Conservation (phyloP, 768 basidiomycete genomes). For the Asterophora parasitica region DNA sequence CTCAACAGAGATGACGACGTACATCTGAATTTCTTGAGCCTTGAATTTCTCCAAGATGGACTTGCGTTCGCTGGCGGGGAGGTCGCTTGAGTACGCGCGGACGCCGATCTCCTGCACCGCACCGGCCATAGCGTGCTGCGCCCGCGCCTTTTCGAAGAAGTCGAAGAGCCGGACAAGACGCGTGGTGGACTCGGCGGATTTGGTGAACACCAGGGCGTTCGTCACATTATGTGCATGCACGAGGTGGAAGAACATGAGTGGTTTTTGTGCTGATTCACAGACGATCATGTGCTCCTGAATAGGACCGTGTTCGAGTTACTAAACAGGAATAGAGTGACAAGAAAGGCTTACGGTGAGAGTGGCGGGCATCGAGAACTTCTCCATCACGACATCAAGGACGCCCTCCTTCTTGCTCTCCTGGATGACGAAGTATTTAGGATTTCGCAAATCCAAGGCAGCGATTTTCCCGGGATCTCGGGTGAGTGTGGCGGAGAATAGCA, state of each 20-base stretch:
- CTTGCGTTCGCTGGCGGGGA: slow-evolving; percentile 68
- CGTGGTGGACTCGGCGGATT: slow-evolving; percentile 85
- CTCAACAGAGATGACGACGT: slow-evolving; percentile 24
- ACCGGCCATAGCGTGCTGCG: slow-evolving; percentile 14
- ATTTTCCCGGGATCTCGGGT: slow-evolving; percentile 94
- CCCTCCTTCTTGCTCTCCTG: slow-evolving; percentile 42
- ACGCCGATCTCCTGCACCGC: slow-evolving; percentile 35
- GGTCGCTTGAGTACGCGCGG: slow-evolving; percentile 84
- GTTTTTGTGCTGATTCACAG: slow-evolving; percentile 75
- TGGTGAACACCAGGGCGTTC: slow-evolving; percentile 92
- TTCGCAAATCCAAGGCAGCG: slow-evolving; percentile 67
- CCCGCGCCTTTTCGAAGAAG: slow-evolving; percentile 61
- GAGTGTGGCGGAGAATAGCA: slow-evolving; percentile 94
- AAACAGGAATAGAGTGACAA: neutral
- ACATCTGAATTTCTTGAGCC: slow-evolving; percentile 80
- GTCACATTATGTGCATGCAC: slow-evolving; percentile 55
- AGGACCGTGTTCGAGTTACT: no score
- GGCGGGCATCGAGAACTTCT: slow-evolving; percentile 77
- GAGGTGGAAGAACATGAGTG: slow-evolving; percentile 85
- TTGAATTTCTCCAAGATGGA: slow-evolving; percentile 77
- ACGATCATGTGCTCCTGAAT: slow-evolving; percentile 86
- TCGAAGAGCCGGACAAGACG: slow-evolving; percentile 79
- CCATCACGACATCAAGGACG: slow-evolving; percentile 56
- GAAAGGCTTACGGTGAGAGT: slow-evolving; percentile 56
- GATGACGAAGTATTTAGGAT: slow-evolving; percentile 88